phyloP scores from a whole-genome alignment of 768 basidiomycete species.

The Crassisporium funariophilum region DNA sequence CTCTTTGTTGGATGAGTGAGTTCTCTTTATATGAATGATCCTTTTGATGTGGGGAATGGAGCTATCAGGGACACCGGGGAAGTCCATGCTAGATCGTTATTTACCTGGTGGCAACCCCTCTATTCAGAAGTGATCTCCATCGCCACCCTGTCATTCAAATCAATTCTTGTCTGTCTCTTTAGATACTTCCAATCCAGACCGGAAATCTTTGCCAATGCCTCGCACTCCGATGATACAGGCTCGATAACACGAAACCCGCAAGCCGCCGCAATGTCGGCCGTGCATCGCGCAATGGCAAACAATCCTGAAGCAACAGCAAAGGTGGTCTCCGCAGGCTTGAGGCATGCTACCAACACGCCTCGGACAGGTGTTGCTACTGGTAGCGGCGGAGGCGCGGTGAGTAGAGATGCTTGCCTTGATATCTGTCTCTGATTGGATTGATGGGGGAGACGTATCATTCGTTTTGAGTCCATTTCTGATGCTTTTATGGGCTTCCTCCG shows the following conservation, averaged over 20 bases:
- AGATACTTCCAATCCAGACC: conserved; percentile 79
- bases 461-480: conserved; percentile 14
- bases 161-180: conserved; percentile 13
- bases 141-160: conserved; percentile 13
- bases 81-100: no score
- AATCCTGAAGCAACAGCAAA: conserved; percentile 44
- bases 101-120: not conserved
- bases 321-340: conserved; percentile 44
- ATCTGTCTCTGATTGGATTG: no score
- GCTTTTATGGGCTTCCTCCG: conserved; percentile 4
- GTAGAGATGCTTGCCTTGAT: no score
- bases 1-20: conserved; percentile 77
- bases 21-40: conserved; percentile 16
- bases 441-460: conserved; percentile 13
- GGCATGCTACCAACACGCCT: conserved; percentile 29
- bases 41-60: not conserved
- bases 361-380: conserved; percentile 25
- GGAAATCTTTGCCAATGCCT: conserved; percentile 51
- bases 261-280: conserved; percentile 40
- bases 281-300: conserved; percentile 45
- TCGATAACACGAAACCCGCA: conserved; percentile 26
- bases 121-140: conserved; percentile 13
- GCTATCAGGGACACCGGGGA: conserved; percentile 6
- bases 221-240: conserved; percentile 21
- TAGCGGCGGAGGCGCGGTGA: conserved; percentile 18